Conservation (phyloP, 805 yeast genomes). For the Millerozyma miso region DNA sequence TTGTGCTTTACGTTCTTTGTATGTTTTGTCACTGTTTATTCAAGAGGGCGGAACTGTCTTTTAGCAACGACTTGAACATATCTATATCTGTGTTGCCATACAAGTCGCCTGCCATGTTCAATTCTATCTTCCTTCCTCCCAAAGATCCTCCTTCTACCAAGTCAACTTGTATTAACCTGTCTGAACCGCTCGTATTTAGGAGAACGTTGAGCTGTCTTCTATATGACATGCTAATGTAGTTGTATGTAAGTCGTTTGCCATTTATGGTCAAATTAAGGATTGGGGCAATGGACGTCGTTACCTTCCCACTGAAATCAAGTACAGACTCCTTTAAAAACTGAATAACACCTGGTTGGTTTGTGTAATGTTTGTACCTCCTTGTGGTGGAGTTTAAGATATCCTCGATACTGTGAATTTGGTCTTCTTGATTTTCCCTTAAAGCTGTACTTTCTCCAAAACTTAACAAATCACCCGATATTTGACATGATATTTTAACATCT, state of each 20-base stretch:
- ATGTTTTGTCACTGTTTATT: background rate
- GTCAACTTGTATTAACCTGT: conserved; percentile 36
- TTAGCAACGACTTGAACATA: conserved; percentile 22
- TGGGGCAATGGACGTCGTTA: conserved; percentile 34
- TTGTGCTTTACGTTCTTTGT: background rate
- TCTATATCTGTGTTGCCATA: conserved; percentile 15
- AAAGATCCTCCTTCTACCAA: conserved; percentile 54
- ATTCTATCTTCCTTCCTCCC: conserved; percentile 52
- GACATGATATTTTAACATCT: conserved; percentile 45
- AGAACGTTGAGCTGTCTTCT: conserved; percentile 43
- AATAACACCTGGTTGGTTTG: conserved; percentile 39
- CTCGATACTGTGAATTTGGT: conserved; percentile 3
- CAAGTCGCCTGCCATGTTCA: conserved; percentile 41
- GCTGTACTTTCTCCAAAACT: conserved; percentile 5
- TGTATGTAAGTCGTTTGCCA: conserved; percentile 39
- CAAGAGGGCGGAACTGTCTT: conserved; percentile 9
- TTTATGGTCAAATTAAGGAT: conserved; percentile 33
- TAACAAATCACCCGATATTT: conserved; percentile 32
- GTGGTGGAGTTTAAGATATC: conserved; percentile 15
- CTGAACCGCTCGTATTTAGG: conserved; percentile 19
- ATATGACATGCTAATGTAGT: conserved; percentile 40
- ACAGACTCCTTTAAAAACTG: conserved; percentile 33
- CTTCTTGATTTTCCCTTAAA: background rate
- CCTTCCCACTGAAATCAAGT: conserved; percentile 39
- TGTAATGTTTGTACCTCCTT: conserved; percentile 24